A percentile compares a stretch with the other conserved stretches of the same genome.
Evolutionary conservation across 2,329 filamentous ascomycete species (phyloP).

Genomic region (Drechslerella stenobrocha): DNA sequence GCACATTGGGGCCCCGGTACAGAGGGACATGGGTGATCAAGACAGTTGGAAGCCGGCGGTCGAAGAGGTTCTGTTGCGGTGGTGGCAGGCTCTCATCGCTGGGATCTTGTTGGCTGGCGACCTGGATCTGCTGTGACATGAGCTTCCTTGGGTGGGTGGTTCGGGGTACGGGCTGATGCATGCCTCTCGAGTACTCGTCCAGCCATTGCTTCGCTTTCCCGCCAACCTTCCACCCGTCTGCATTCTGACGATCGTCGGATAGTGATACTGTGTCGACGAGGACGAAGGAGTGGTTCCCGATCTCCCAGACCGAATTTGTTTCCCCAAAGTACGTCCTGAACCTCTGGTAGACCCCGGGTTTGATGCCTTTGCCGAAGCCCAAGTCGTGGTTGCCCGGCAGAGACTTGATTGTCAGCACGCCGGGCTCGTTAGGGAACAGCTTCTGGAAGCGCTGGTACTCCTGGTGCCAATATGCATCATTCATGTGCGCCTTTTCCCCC

Average conservation of each 20-base stretch:
- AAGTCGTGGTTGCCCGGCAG: slow-evolving; percentile 94
- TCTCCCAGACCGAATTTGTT: slow-evolving; percentile 83
- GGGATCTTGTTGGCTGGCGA: slow-evolving; percentile 57
- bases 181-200: slow-evolving; percentile 65
- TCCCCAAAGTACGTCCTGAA: slow-evolving; percentile 90
- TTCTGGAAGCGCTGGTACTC: slow-evolving; percentile 85
- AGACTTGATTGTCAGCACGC: slow-evolving; percentile 75
- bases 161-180: slow-evolving; percentile 57
- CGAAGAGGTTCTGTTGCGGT: slow-evolving; percentile 53
- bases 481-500: slow-evolving; percentile 63
- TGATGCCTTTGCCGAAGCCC: slow-evolving; percentile 84
- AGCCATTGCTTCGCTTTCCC: slow-evolving; percentile 63
- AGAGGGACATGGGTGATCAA: slow-evolving; percentile 89
- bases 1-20: slow-evolving; percentile 77
- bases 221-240: slow-evolving; percentile 66
- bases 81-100: slow-evolving; percentile 54
- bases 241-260: slow-evolving; percentile 73
- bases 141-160: slow-evolving; percentile 52
- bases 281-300: slow-evolving; percentile 94
- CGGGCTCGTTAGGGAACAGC: slow-evolving; percentile 73
- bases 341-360: slow-evolving; percentile 75
- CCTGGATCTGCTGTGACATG: slow-evolving; percentile 56
- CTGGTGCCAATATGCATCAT: slow-evolving; percentile 77
- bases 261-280: slow-evolving; percentile 86
- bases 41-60: slow-evolving; percentile 73